Evolutionary conservation across 2,329 filamentous ascomycete species (phyloP), one percentile per base, ranked within the genome.

Genomic region (Aspergillus fumigatiaffinis): DNA sequence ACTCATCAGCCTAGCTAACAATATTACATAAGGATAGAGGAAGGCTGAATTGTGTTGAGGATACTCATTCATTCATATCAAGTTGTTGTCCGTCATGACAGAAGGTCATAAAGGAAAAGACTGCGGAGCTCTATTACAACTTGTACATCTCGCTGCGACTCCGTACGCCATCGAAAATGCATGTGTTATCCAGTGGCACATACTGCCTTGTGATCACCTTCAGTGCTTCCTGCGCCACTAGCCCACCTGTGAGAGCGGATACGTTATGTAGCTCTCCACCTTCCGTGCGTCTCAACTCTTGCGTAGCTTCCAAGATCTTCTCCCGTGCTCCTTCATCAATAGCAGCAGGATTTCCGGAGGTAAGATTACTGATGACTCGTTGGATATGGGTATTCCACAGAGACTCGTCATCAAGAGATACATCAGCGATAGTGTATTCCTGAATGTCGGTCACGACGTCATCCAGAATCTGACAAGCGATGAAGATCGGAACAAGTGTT

Each of bases 151-250:
- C 77, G 50, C 74, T 82, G 66, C 79, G 82, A 68, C 83, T 85
- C 61, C 71, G 76, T 2, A 87, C 78, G 1, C 85, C 85, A 66
- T 87, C 84, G 63, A 86, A 87, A 25, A 87, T 70, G 65, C 84
- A 86, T 0, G 82, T 84, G 59, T 87, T 86, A 69, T 87, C 83
- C 8, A 87, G 76, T 1, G 85, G 85, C 10, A 86, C 77, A 67
- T 87, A 88, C 72, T 88, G 85, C 66, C 82, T 80, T n/a, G 85
- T 88, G 48, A 81, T 61, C 5, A 86, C 82, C 72, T 99, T 99
- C 77, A 99, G 95, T 61, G 93, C 85, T 77, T 99, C 94, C 75
- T 99, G 95, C n/a, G 93, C 91, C 50, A 95, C 89, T 79, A 99
- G 89, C 3, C 94, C 95, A 29, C 94, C 95, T 1, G 87, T 89